Evolutionary conservation across 2,329 filamentous ascomycete genomes (phyloP).

Genomic region (Penicillium sp.): DNA sequence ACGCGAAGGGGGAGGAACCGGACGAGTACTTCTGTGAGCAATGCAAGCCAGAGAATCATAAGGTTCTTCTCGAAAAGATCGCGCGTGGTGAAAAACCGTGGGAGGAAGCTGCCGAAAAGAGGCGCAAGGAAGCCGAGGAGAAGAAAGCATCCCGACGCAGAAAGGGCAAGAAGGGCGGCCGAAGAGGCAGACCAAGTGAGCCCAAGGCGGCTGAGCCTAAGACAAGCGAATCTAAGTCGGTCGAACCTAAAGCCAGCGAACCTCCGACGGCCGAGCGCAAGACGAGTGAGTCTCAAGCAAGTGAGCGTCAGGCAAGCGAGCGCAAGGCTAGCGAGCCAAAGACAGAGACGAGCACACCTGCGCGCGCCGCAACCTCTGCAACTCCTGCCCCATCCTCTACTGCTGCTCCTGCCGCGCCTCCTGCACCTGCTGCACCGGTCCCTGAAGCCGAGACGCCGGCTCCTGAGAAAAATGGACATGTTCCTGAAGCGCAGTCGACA

Average conservation of each 20-base stretch:
- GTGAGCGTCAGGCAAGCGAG: too few relatives aligned
- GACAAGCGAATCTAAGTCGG: too few relatives aligned
- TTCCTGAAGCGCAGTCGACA: constrained; percentile 16
- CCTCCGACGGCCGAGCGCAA: too few relatives aligned
- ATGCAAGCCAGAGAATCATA: constrained; percentile 76
- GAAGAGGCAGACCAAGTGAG: constrained; percentile 59
- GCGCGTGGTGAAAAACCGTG: constrained; percentile 76
- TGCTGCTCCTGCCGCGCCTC: constrained; percentile 19
- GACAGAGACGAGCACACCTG: constrained; percentile 37
- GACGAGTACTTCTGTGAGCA: constrained; percentile 87
- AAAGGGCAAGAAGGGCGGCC: constrained; percentile 48
- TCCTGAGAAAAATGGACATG: constrained; percentile 25
- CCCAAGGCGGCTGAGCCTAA: too few relatives aligned
- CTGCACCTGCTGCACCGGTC: constrained; percentile 19
- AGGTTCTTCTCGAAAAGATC: constrained; percentile 67
- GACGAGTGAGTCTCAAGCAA: too few relatives aligned
- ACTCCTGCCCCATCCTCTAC: constrained; percentile 24
- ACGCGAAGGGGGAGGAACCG: constrained; percentile 63
- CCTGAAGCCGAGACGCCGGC: too few relatives aligned
- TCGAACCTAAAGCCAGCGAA: too few relatives aligned
- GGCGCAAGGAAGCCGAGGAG: constrained; percentile 54
- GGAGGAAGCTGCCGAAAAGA: constrained; percentile 59
- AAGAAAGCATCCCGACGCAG: constrained; percentile 52
- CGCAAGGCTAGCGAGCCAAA: too few relatives aligned
- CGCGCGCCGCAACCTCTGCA: too few relatives aligned